phyloP scores from a whole-genome alignment of 768 basidiomycete species.

The Amanita pallidorosea region DNA sequence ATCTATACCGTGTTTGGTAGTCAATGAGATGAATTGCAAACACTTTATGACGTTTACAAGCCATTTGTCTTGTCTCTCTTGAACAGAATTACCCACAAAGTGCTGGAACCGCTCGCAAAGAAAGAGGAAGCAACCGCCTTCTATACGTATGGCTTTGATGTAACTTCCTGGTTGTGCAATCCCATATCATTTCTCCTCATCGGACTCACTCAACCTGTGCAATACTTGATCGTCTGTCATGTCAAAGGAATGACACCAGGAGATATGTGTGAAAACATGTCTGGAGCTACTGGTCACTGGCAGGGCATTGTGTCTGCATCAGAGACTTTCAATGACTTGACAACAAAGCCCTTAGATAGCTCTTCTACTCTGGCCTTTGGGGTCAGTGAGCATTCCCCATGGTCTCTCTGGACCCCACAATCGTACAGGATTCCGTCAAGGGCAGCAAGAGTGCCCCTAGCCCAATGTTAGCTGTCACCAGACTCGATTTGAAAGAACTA shows the following conservation, averaged over 20 bases:
- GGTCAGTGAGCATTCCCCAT: slow-evolving; percentile 94
- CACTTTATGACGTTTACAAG: slow-evolving; percentile 83
- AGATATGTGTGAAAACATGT: slow-evolving; percentile 63
- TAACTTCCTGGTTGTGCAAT: slow-evolving; percentile 76
- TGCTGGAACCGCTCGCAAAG: slow-evolving; percentile 63
- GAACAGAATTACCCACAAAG: slow-evolving; percentile 43
- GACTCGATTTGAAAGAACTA: slow-evolving; percentile 66
- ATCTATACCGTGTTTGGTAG: slow-evolving; percentile 95
- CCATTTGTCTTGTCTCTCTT: slow-evolving; percentile 77
- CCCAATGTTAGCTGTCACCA: slow-evolving; percentile 89
- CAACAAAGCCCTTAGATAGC: slow-evolving; percentile 80
- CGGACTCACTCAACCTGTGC: slow-evolving; percentile 89
- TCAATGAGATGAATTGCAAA: slow-evolving; percentile 96
- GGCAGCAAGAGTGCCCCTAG: slow-evolving; percentile 89
- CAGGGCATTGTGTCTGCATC: slow-evolving; percentile 93
- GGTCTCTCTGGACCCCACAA: slow-evolving; percentile 76
- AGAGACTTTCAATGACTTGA: slow-evolving; percentile 64
- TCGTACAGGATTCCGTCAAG: slow-evolving; percentile 80
- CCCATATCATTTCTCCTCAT: slow-evolving; percentile 88
- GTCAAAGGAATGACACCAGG: slow-evolving; percentile 70
- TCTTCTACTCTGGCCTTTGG: slow-evolving; percentile 88
- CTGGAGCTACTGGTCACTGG: slow-evolving; percentile 92
- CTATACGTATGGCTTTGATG: slow-evolving; percentile 76
- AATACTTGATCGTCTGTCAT: slow-evolving; percentile 77
- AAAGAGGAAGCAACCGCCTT: slow-evolving; percentile 48